These are phyloP conservation scores for Ganoderma resinaceum DNA, from an alignment of 1,284 basidiomycete genomes.

Conservation along the genomic window DNA sequence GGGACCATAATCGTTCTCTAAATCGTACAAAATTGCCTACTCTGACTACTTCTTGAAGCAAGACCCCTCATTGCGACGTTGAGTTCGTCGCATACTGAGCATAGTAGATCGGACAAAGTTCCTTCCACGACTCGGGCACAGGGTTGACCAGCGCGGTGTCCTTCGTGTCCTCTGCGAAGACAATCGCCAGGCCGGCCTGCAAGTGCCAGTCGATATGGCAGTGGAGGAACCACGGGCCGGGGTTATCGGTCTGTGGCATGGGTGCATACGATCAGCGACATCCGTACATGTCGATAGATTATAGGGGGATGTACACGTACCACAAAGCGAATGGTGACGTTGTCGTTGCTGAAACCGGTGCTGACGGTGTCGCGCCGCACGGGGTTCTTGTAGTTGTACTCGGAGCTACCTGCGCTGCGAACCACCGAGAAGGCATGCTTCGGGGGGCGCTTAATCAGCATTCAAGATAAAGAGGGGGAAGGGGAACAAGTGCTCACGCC, in stretches of 20 bases:
- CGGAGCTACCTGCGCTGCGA: slow-evolving; percentile 23
- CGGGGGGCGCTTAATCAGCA: not conserved
- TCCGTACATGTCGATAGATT: not conserved
- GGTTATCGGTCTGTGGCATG: slow-evolving; percentile 31
- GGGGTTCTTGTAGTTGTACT: slow-evolving; percentile 48
- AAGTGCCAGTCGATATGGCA: slow-evolving; percentile 41
- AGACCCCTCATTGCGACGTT: not conserved
- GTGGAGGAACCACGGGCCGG: slow-evolving; percentile 36
- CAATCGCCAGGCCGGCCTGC: slow-evolving; percentile 38
- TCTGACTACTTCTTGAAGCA: too few species aligned
- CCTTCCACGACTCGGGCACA: slow-evolving; percentile 18
- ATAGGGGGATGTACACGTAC: slow-evolving; percentile 7
- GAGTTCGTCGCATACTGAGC: not conserved
- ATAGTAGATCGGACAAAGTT: slow-evolving; percentile 23
- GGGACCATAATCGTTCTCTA: too few species aligned
- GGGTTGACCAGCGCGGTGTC: slow-evolving; percentile 10
- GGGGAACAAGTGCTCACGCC: slow-evolving; percentile 41
- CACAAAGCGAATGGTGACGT: slow-evolving; percentile 22
- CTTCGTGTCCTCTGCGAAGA: slow-evolving; percentile 37
- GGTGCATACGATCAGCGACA: not conserved
- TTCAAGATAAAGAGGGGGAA: not conserved
- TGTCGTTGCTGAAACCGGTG: slow-evolving; percentile 17
- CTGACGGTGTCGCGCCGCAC: slow-evolving; percentile 34
- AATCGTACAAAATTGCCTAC: too few species aligned
- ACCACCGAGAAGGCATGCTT: slow-evolving; percentile 30